Conservation (phyloP, 768 basidiomycete genomes). For the Pulveroboletus ravenelii region DNA sequence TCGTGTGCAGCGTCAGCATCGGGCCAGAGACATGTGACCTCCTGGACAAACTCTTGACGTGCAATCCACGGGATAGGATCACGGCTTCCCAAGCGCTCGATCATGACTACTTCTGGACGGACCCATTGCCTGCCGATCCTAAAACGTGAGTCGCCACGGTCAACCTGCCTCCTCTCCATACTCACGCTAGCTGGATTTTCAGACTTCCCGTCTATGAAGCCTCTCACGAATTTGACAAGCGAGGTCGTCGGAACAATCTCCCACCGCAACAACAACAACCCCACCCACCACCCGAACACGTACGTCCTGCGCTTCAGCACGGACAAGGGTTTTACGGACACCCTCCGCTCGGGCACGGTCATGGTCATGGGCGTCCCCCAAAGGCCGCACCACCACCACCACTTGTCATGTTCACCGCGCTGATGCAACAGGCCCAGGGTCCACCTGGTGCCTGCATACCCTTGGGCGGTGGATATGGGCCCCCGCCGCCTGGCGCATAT, state of each 20-base stretch:
- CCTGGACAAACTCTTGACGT: slow-evolving; percentile 73
- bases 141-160: slow-evolving; percentile 52
- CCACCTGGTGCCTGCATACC: slow-evolving; percentile 8
- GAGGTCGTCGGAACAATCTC: slow-evolving; percentile 50
- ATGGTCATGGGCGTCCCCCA: slow-evolving; percentile 29
- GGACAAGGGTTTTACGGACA: slow-evolving; percentile 26
- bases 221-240: slow-evolving; percentile 79
- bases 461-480: slow-evolving; percentile 12
- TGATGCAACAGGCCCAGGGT: slow-evolving; percentile 26
- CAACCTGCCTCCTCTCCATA: background rate
- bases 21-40: slow-evolving; percentile 74
- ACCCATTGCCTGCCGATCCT: slow-evolving; percentile 82
- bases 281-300: slow-evolving; percentile 28
- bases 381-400: slow-evolving; percentile 25
- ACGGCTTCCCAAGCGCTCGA: slow-evolving; percentile 85
- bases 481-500: slow-evolving; percentile 11
- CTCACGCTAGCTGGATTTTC: background rate
- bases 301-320: slow-evolving; percentile 32
- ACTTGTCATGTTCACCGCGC: slow-evolving; percentile 25
- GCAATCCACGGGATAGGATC: slow-evolving; percentile 79
- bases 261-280: slow-evolving; percentile 24
- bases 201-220: slow-evolving; percentile 77
- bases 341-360: slow-evolving; percentile 31
- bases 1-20: slow-evolving; percentile 41
- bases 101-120: slow-evolving; percentile 93